A percentile compares a stretch with the other conserved stretches of the same genome.
phyloP scores from a whole-genome alignment of 306 rosid genomes.

The Dalbergia cochinchinensis region DNA sequence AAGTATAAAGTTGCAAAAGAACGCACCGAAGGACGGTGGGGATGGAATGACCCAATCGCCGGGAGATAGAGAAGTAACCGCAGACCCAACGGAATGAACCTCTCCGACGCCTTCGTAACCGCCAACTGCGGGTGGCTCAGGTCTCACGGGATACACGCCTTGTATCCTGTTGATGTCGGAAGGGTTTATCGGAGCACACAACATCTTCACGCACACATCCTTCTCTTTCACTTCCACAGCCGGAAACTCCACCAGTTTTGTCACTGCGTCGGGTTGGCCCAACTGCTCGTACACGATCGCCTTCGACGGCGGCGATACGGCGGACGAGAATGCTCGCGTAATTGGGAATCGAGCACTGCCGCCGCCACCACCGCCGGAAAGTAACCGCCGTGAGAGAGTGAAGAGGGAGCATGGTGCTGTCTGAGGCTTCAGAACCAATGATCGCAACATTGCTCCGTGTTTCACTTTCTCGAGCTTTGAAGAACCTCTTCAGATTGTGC shows the following conservation, averaged over 20 bases:
- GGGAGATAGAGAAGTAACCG: constrained; percentile 63
- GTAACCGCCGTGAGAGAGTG: constrained; percentile 2
- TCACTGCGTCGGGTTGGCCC: constrained; percentile 83
- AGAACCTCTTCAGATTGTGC: neutral
- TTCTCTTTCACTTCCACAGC: constrained; percentile 73
- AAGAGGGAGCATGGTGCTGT: constrained; percentile 26
- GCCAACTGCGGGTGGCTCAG: constrained; percentile 86
- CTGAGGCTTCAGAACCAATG: constrained; percentile 44
- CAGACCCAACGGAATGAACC: constrained; percentile 74
- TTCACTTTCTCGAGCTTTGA: neutral
- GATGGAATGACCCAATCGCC: constrained; percentile 96
- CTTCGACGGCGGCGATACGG: constrained; percentile 84
- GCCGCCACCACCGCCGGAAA: neutral
- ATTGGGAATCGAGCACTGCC: neutral
- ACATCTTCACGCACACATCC: constrained; percentile 89
- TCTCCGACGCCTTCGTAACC: constrained; percentile 96
- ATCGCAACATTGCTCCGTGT: constrained; percentile 52
- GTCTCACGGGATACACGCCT: constrained; percentile 95
- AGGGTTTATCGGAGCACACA: constrained; percentile 92
- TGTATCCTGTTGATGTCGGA: constrained; percentile 88
- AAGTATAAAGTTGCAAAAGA: neutral
- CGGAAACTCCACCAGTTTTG: constrained; percentile 63
- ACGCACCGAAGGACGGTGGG: constrained; percentile 81
- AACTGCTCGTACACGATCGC: constrained; percentile 82
- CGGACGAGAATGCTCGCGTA: constrained; percentile 62